Percentiles rank a stretch among this genome's conserved stretches.
These are phyloP conservation scores for Citrus mangshanensis DNA, from an alignment of 345 rosid genomes.

Conservation along the genomic window DNA sequence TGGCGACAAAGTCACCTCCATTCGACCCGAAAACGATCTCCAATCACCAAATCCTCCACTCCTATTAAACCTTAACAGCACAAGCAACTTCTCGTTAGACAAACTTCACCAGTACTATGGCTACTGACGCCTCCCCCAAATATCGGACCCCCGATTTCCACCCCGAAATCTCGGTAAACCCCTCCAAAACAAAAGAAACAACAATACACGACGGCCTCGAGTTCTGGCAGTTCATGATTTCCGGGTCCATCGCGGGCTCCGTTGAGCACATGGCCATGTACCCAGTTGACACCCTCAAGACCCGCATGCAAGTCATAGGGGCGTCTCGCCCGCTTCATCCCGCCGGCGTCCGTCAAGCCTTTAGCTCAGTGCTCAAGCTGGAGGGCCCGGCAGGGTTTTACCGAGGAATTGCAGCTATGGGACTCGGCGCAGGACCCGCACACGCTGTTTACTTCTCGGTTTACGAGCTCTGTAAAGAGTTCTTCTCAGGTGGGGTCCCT, in stretches of 20 bases:
- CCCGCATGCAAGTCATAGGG: constrained; percentile 71
- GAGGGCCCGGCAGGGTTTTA: constrained; percentile 58
- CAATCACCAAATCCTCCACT: constrained; percentile 11
- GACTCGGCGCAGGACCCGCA: constrained; percentile 81
- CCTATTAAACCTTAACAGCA: background rate
- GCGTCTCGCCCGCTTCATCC: constrained; percentile 43
- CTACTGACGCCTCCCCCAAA: constrained; percentile 61
- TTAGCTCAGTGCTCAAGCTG: constrained; percentile 44
- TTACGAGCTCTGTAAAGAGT: constrained; percentile 56
- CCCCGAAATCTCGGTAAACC: constrained; percentile 35
- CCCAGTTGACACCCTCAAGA: constrained; percentile 76
- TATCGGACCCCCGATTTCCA: constrained; percentile 44
- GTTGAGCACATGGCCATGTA: constrained; percentile 90
- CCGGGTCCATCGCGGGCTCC: constrained; percentile 95
- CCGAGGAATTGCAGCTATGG: constrained; percentile 76
- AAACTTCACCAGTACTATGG: constrained; percentile 19
- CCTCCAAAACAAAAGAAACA: background rate
- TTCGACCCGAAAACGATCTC: constrained; percentile 24
- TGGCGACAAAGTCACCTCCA: constrained; percentile 13
- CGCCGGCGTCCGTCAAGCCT: constrained; percentile 46
- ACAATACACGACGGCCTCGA: constrained; percentile 66
- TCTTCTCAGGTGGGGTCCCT: constrained; percentile 43
- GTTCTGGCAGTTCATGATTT: constrained; percentile 94
- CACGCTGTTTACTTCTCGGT: constrained; percentile 76
- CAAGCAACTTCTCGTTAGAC: background rate